Percentiles rank a stretch among this genome's conserved stretches.
Evolutionary conservation across 129 eudicot genomes (phyloP).

Genomic region (Erigeron canadensis): DNA sequence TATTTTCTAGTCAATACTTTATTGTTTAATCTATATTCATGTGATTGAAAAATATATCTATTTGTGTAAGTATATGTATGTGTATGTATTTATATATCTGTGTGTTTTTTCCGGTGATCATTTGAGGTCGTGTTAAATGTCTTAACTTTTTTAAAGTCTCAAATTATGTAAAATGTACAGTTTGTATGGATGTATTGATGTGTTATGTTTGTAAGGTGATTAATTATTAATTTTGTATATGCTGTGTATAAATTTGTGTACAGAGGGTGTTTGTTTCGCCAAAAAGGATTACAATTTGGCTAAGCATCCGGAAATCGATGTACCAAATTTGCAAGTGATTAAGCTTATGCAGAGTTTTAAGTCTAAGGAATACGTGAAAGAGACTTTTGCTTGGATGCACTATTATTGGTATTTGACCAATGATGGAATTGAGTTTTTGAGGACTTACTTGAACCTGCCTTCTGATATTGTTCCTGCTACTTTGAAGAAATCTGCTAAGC

Average conservation of each 20-base stretch:
- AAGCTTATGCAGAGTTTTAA: slow-evolving; percentile 99
- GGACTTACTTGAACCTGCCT: slow-evolving; percentile 91
- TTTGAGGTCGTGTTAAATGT: too few relatives aligned
- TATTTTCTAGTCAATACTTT: too few relatives aligned
- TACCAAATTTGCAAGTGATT: slow-evolving; percentile 91
- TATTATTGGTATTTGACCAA: slow-evolving; percentile 95
- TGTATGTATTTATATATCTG: too few relatives aligned
- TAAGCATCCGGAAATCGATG: slow-evolving; percentile 98
- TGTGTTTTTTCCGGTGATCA: too few relatives aligned
- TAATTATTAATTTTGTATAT: not conserved
- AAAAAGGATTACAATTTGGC: slow-evolving; percentile 94
- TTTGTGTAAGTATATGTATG: too few relatives aligned
- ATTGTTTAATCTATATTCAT: too few relatives aligned
- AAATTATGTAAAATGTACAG: too few relatives aligned
- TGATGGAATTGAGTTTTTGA: slow-evolving; percentile 91
- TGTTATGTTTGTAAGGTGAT: not conserved
- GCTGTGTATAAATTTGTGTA: not conserved
- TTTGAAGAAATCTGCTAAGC: slow-evolving; percentile 88
- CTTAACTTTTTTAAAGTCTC: too few relatives aligned
- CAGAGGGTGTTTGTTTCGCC: slow-evolving; percentile 97
- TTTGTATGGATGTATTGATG: too few relatives aligned
- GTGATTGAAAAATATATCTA: too few relatives aligned
- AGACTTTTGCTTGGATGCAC: slow-evolving; percentile 99
- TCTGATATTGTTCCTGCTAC: slow-evolving; percentile 96
- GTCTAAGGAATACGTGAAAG: slow-evolving; percentile 92